Evolutionary conservation across 2,329 filamentous ascomycete species (phyloP).

Genomic region (Claviceps capensis): DNA sequence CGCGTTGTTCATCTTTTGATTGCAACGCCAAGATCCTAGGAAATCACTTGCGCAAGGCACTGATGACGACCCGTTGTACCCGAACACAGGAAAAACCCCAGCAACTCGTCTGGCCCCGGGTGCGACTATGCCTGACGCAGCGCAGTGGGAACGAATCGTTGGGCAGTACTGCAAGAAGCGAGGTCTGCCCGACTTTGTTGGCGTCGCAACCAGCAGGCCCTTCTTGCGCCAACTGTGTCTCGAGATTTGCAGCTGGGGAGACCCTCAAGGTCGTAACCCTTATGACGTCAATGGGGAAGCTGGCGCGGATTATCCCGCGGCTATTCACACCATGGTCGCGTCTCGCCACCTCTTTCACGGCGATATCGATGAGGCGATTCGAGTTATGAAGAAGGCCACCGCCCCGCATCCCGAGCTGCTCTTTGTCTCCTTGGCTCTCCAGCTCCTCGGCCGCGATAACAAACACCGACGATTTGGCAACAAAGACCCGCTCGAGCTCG

Average conservation of each 20-base stretch:
- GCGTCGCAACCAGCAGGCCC: conserved; percentile 48
- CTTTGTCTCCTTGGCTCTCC: conserved; percentile 54
- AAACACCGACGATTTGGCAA: conserved; percentile 18
- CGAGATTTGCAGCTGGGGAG: conserved; percentile 62
- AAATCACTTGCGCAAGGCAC: neutral
- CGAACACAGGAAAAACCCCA: conserved; percentile 30
- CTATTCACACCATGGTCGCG: conserved; percentile 57
- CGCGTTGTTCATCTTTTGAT: neutral
- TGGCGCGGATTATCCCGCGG: conserved; percentile 34
- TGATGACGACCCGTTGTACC: conserved; percentile 6
- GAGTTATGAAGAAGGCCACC: conserved; percentile 55
- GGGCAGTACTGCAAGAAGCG: conserved; percentile 49
- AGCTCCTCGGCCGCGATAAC: conserved; percentile 42
- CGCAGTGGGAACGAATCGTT: conserved; percentile 48
- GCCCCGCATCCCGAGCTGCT: conserved; percentile 48
- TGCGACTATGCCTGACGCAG: conserved; percentile 30
- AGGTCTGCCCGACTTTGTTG: conserved; percentile 48
- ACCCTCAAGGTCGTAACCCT: conserved; percentile 31
- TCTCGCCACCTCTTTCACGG: conserved; percentile 65
- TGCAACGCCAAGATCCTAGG: neutral
- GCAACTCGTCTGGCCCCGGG: conserved; percentile 33
- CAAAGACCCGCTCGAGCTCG: conserved; percentile 42
- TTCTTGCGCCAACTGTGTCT: conserved; percentile 64
- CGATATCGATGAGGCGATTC: conserved; percentile 52
- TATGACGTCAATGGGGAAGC: conserved; percentile 29